A percentile compares a stretch with the other conserved stretches of the same genome.
Evolutionary conservation across 1,139 yeast genomes (phyloP).

Genomic region (Taphrina confusa): DNA sequence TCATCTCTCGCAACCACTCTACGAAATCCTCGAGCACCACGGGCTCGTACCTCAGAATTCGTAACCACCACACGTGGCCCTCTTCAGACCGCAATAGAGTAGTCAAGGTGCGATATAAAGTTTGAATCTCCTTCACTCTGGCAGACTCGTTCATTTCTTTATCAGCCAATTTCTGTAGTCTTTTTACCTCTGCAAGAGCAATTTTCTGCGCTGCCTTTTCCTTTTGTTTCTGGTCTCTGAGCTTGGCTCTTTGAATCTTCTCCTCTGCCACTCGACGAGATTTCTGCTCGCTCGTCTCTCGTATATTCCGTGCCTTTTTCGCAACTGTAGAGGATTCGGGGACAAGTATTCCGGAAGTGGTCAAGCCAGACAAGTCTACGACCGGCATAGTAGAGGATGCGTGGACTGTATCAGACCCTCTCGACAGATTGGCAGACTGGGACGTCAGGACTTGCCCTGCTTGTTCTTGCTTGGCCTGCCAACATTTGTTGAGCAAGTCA

Average conservation of each 20-base stretch:
- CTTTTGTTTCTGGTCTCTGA: not conserved
- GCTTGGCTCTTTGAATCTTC: not conserved
- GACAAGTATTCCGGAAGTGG: not conserved
- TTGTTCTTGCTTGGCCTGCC: constrained; percentile 15
- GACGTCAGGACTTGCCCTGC: not conserved
- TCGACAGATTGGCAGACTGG: not conserved
- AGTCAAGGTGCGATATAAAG: constrained; percentile 9
- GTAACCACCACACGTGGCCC: constrained; percentile 40
- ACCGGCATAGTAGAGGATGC: not conserved
- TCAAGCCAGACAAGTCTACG: not conserved
- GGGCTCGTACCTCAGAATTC: constrained; percentile 41
- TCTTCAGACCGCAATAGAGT: constrained; percentile 15
- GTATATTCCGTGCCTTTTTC: not conserved
- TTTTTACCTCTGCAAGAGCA: not conserved
- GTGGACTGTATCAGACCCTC: not conserved
- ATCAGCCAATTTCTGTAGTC: not conserved
- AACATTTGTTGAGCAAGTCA: constrained; percentile 24
- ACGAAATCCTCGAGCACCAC: constrained; percentile 40
- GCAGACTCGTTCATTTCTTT: not conserved
- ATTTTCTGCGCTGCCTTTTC: constrained; percentile 5
- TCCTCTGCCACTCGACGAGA: not conserved
- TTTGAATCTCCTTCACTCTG: not conserved
- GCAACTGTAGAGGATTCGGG: not conserved
- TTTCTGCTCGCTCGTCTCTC: not conserved
- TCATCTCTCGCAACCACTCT: constrained; percentile 27